A percentile compares a stretch with the other conserved stretches of the same genome.
Conservation (phyloP, 495 filamentous ascomycete species). For the Neurospora sp. region DNA sequence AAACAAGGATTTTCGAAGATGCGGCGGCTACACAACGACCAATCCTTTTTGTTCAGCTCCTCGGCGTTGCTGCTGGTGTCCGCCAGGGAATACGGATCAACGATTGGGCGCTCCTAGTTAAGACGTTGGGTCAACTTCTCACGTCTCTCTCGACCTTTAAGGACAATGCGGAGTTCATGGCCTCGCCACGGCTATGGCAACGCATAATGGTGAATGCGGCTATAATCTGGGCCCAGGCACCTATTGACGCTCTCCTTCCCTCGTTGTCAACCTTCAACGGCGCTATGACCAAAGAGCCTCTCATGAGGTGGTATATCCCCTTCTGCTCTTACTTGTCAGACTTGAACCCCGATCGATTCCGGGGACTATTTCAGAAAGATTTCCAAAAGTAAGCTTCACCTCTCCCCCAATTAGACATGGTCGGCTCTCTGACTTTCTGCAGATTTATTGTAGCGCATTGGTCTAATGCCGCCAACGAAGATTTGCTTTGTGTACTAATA, state of each 20-base stretch:
- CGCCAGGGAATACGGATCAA: slow-evolving; percentile 65
- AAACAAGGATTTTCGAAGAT: slow-evolving; percentile 43
- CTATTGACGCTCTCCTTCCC: slow-evolving; percentile 70
- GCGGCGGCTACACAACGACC: slow-evolving; percentile 29
- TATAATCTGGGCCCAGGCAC: slow-evolving; percentile 62
- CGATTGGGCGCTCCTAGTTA: slow-evolving; percentile 59
- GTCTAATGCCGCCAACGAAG: slow-evolving; percentile 50
- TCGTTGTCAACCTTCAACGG: slow-evolving; percentile 52
- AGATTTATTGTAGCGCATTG: slow-evolving; percentile 67
- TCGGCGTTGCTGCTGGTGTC: slow-evolving; percentile 61
- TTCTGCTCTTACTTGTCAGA: slow-evolving; percentile 76
- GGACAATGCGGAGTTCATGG: slow-evolving; percentile 26
- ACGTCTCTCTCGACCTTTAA: slow-evolving; percentile 27
- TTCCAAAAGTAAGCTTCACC: slow-evolving; percentile 55
- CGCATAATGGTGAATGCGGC: slow-evolving; percentile 50
- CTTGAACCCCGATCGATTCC: slow-evolving; percentile 64
- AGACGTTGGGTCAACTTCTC: slow-evolving; percentile 46
- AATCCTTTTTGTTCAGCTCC: slow-evolving; percentile 45
- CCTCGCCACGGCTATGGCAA: slow-evolving; percentile 41
- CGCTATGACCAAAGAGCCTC: slow-evolving; percentile 48
- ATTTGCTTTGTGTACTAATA: slow-evolving; percentile 57
- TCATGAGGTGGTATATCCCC: slow-evolving; percentile 61
- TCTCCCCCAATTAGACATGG: not conserved
- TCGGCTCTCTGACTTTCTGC: slow-evolving; percentile 12
- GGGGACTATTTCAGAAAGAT: slow-evolving; percentile 62